Percentiles rank a stretch among this genome's conserved stretches.
These are phyloP conservation scores for Monosporascus sp. DNA, from an alignment of 2,329 filamentous ascomycete genomes.

Conservation along the genomic window DNA sequence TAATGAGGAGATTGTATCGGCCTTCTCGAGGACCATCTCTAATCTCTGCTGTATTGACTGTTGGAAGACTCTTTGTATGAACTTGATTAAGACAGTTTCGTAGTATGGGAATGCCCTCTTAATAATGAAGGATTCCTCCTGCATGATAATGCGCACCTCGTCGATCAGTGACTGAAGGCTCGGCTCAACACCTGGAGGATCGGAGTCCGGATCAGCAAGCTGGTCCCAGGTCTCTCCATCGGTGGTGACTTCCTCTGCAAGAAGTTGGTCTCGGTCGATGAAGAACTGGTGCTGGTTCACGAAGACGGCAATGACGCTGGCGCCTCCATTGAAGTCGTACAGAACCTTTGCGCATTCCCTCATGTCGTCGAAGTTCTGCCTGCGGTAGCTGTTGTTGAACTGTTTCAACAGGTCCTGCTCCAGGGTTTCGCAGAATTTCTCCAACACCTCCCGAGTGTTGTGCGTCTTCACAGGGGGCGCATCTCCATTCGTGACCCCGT, in stretches of 20 bases:
- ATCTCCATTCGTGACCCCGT: slow-evolving; percentile 46
- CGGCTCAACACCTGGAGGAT: slow-evolving; percentile 85
- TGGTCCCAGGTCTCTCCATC: slow-evolving; percentile 82
- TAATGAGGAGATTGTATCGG: slow-evolving; percentile 82
- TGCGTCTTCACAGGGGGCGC: slow-evolving; percentile 39
- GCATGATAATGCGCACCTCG: slow-evolving; percentile 91
- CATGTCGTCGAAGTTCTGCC: slow-evolving; percentile 97
- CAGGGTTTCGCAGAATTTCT: slow-evolving; percentile 92
- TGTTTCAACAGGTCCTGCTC: slow-evolving; percentile 94
- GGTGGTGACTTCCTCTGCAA: slow-evolving; percentile 75
- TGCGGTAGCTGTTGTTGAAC: slow-evolving; percentile 94
- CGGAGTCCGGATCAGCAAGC: slow-evolving; percentile 88
- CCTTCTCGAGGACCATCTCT: slow-evolving; percentile 94
- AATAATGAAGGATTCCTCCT: slow-evolving; percentile 96
- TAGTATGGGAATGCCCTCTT: slow-evolving; percentile 95
- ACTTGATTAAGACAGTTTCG: slow-evolving; percentile 87
- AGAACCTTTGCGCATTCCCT: slow-evolving; percentile 91
- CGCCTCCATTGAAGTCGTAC: slow-evolving; percentile 91
- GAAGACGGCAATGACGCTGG: slow-evolving; percentile 91
- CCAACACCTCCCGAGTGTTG: slow-evolving; percentile 82
- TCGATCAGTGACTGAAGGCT: slow-evolving; percentile 89
- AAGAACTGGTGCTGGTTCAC: slow-evolving; percentile 99
- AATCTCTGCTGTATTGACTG: slow-evolving; percentile 95
- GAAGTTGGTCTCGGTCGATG: slow-evolving; percentile 88
- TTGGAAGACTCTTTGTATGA: slow-evolving; percentile 93